Conservation (phyloP, 2,329 filamentous ascomycete genomes). For the Furcasterigmium sp. region DNA sequence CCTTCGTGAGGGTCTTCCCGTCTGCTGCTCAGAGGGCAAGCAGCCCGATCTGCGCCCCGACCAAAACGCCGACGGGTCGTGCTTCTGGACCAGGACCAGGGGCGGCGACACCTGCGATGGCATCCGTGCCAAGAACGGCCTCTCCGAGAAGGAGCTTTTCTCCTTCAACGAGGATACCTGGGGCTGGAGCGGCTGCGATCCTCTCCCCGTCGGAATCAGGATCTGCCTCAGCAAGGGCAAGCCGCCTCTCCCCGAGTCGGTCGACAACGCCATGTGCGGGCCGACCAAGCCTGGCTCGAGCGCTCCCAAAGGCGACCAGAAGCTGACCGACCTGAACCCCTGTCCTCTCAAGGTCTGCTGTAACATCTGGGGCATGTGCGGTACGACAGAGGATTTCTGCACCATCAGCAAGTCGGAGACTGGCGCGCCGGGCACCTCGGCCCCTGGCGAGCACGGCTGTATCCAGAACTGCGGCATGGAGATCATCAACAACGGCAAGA, state of each 20-base stretch:
- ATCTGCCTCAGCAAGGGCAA: constrained; percentile 1
- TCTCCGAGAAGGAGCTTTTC: constrained; percentile 27
- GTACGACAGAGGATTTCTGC: constrained; percentile 38
- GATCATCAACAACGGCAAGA: constrained; percentile 12
- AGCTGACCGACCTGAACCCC: background rate
- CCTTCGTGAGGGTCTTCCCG: constrained; percentile 21
- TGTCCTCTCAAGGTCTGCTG: background rate
- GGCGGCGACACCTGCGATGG: no score
- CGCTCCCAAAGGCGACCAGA: background rate
- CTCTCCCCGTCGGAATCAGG: background rate
- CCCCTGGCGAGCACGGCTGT: constrained; percentile 19
- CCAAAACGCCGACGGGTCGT: constrained; percentile 23
- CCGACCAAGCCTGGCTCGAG: background rate
- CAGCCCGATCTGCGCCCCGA: constrained; percentile 29
- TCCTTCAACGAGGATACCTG: constrained; percentile 34
- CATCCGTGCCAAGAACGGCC: constrained; percentile 21
- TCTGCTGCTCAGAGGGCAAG: constrained; percentile 29
- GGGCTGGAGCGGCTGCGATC: constrained; percentile 13
- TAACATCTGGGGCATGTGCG: constrained; percentile 35
- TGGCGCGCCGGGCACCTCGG: constrained; percentile 29
- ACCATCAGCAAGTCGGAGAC: constrained; percentile 15
- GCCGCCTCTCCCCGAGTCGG: background rate
- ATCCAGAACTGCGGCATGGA: constrained; percentile 31
- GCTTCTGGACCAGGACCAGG: constrained; percentile 23
- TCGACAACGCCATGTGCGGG: constrained; percentile 1